phyloP scores from a whole-genome alignment of 2,329 filamentous ascomycete species.

The Stachybotrys echinatus region DNA sequence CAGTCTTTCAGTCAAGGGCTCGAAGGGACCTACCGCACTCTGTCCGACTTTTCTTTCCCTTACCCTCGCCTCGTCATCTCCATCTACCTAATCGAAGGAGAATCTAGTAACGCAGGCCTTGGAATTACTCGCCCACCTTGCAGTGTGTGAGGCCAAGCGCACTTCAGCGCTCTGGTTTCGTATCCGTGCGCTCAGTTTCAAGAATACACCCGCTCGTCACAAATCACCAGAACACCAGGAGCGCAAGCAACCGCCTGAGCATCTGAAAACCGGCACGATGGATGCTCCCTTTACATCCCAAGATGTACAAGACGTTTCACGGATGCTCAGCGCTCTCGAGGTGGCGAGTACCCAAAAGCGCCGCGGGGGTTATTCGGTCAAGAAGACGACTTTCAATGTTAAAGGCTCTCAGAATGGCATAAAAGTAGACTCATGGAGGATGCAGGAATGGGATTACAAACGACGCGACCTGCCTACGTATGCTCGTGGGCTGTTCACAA shows the following conservation, averaged over 20 bases:
- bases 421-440: slow-evolving; percentile 82
- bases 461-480: slow-evolving; percentile 80
- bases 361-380: slow-evolving; percentile 64
- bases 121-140: no score
- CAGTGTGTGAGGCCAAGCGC: no score
- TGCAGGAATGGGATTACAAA: slow-evolving; percentile 97
- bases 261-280: slow-evolving; percentile 14
- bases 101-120: no score
- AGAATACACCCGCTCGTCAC: no score
- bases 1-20: no score
- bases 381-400: slow-evolving; percentile 73
- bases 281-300: slow-evolving; percentile 60
- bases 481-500: slow-evolving; percentile 91
- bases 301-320: slow-evolving; percentile 60
- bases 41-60: no score
- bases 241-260: background rate
- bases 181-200: no score
- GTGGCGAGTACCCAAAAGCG: slow-evolving; percentile 46
- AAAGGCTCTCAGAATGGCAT: slow-evolving; percentile 56
- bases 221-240: no score
- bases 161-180: no score
- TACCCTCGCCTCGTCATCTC: no score
- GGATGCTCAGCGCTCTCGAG: slow-evolving; percentile 62
- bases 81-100: no score
- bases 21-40: no score